phyloP scores from a whole-genome alignment of 169 alveolate species.

The Neospora caninum region DNA sequence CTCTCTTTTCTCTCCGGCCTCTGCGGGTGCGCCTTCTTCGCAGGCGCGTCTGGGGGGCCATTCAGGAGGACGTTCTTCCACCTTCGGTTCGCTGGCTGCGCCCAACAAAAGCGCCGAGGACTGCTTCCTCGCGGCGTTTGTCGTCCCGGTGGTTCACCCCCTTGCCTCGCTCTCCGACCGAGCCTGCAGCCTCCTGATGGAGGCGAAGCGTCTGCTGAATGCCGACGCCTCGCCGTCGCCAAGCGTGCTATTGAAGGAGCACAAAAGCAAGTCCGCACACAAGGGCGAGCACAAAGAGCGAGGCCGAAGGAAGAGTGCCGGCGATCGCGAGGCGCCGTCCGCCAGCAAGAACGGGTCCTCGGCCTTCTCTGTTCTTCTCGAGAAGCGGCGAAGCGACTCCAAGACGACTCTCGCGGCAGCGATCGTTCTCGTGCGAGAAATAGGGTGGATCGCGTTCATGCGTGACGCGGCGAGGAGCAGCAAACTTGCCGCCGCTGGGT shows the following conservation, averaged over 20 bases:
- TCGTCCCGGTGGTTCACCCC: background rate
- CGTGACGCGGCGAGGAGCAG: background rate
- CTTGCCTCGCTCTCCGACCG: conserved; percentile 14
- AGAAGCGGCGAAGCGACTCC: background rate
- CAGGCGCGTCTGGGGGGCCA: background rate
- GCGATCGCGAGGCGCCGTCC: background rate
- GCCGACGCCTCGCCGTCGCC: background rate
- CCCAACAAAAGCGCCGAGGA: background rate
- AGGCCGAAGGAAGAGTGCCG: background rate
- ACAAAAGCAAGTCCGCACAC: too few relatives aligned
- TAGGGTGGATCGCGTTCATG: conserved; percentile 4
- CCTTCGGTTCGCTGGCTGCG: background rate
- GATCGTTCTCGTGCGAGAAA: background rate
- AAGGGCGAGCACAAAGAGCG: background rate
- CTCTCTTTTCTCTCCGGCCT: background rate
- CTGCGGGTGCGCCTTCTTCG: background rate
- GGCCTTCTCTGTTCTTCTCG: background rate
- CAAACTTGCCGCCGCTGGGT: background rate
- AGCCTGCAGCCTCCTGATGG: conserved; percentile 7
- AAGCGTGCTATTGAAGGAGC: background rate
- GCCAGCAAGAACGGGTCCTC: background rate
- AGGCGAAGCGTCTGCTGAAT: background rate
- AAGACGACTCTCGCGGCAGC: background rate
- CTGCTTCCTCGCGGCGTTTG: background rate
- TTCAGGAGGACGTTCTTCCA: background rate